Percentiles rank a stretch among this genome's conserved stretches.
Evolutionary conservation across 495 filamentous ascomycete genomes (phyloP).

Genomic region (Hypoxylon trugodes): DNA sequence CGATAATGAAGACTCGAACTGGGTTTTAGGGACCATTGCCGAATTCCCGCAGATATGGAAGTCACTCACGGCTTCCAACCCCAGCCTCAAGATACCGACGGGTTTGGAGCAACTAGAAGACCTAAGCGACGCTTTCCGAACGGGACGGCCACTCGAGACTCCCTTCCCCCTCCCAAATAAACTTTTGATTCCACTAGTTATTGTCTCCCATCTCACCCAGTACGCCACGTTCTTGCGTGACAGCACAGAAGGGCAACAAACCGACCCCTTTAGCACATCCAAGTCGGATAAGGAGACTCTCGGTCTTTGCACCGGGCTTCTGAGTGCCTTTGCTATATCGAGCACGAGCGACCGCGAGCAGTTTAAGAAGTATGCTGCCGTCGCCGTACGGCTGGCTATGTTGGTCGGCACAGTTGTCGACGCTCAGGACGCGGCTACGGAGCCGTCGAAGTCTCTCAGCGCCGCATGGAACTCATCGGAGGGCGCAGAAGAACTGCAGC

Average conservation of each 20-base stretch:
- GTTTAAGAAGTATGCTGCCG: slow-evolving; percentile 50
- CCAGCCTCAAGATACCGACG: slow-evolving; percentile 35
- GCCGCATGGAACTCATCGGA: slow-evolving; percentile 23
- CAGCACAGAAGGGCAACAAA: not conserved
- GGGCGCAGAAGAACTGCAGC: slow-evolving; percentile 14
- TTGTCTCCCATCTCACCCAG: slow-evolving; percentile 30
- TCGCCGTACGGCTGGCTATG: slow-evolving; percentile 52
- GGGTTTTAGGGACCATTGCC: slow-evolving; percentile 46
- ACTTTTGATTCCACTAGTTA: slow-evolving; percentile 31
- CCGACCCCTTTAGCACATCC: slow-evolving; percentile 3
- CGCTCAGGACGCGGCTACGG: slow-evolving; percentile 45
- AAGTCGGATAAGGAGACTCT: slow-evolving; percentile 45
- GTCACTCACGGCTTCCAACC: slow-evolving; percentile 38
- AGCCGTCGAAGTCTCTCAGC: slow-evolving; percentile 30
- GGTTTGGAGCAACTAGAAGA: slow-evolving; percentile 40
- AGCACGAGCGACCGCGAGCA: slow-evolving; percentile 36
- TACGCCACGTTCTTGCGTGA: slow-evolving; percentile 25
- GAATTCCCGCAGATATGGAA: slow-evolving; percentile 44
- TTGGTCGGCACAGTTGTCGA: slow-evolving; percentile 49
- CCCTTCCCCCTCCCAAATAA: slow-evolving; percentile 33
- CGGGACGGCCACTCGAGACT: slow-evolving; percentile 22
- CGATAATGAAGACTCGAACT: slow-evolving; percentile 40
- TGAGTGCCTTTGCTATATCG: slow-evolving; percentile 54
- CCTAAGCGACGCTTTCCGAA: slow-evolving; percentile 39
- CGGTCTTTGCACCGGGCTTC: slow-evolving; percentile 58